phyloP scores from a whole-genome alignment of 768 basidiomycete species.

The Dentipellis fragilis region DNA sequence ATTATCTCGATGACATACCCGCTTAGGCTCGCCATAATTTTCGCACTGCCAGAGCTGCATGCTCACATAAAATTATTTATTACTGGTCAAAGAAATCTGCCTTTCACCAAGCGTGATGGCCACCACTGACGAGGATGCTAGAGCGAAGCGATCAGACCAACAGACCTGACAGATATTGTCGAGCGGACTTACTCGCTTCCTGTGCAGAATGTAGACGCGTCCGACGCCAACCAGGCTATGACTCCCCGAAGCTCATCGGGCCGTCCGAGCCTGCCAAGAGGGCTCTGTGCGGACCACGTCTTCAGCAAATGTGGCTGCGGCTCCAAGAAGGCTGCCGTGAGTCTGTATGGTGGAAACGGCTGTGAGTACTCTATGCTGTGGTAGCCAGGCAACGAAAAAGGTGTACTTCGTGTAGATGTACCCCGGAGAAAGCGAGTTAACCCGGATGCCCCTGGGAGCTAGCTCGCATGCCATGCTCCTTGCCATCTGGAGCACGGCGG shows the following conservation, averaged over 20 bases:
- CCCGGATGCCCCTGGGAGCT: conserved; percentile 50
- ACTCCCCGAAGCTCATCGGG: conserved; percentile 20
- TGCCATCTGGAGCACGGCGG: conserved; percentile 67
- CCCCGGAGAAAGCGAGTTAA: conserved; percentile 67
- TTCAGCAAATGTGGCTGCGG: neutral
- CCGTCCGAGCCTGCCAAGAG: conserved; percentile 16
- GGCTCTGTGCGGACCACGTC: conserved; percentile 8
- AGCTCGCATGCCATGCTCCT: conserved; percentile 75
- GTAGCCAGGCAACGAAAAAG: neutral
- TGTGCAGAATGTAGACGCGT: conserved; percentile 18
- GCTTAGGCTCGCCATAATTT: no score
- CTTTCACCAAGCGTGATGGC: conserved; percentile 17
- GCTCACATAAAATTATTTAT: no score
- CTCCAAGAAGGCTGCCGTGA: neutral
- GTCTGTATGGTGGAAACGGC: neutral
- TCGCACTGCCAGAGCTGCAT: no score
- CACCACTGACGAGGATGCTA: conserved; percentile 17
- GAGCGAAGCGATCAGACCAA: conserved; percentile 12
- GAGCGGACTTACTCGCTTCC: conserved; percentile 15
- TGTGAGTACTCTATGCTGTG: neutral
- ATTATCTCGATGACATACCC: no score
- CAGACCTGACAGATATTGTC: neutral
- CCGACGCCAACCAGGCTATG: conserved; percentile 15
- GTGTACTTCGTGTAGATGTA: conserved; percentile 45
- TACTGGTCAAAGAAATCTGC: neutral